Evolutionary conservation across 2,329 filamentous ascomycete genomes (phyloP).

Genomic region (Aspergillus sp.): DNA sequence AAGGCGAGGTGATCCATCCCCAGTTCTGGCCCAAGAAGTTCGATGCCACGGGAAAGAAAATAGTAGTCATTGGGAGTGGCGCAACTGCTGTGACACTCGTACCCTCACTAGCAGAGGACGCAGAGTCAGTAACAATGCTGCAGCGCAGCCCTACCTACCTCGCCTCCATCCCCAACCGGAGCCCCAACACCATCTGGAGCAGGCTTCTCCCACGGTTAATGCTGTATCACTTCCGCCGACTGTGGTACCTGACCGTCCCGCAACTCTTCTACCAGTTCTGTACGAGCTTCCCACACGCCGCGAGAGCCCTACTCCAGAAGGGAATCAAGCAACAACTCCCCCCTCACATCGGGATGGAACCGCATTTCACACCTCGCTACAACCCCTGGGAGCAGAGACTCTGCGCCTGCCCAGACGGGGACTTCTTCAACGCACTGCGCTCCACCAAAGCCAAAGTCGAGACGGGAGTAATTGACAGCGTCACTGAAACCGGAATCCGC

Average conservation of each 20-base stretch:
- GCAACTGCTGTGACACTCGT: constrained; percentile 75
- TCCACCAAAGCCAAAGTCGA: constrained; percentile 50
- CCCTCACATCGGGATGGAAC: constrained; percentile 50
- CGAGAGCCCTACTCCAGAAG: constrained; percentile 46
- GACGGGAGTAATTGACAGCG: constrained; percentile 51
- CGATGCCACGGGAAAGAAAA: constrained; percentile 62
- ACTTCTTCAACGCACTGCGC: constrained; percentile 54
- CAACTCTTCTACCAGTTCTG: constrained; percentile 48
- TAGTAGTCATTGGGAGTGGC: constrained; percentile 71
- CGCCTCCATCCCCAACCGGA: constrained; percentile 44
- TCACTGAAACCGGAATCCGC: constrained; percentile 48
- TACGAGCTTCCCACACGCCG: constrained; percentile 49
- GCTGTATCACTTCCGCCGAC: neutral
- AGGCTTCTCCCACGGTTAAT: neutral
- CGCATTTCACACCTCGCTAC: constrained; percentile 64
- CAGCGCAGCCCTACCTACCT: constrained; percentile 73
- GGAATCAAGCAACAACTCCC: constrained; percentile 54
- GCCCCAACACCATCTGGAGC: neutral
- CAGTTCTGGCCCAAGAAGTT: constrained; percentile 71
- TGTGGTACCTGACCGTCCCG: neutral
- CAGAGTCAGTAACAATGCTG: constrained; percentile 68
- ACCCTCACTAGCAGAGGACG: constrained; percentile 64
- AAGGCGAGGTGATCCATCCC: constrained; percentile 62
- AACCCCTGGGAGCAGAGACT: constrained; percentile 70
- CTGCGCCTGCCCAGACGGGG: constrained; percentile 61